Conservation (phyloP, 495 filamentous ascomycete species). For the Aspergillus nidulans region DNA sequence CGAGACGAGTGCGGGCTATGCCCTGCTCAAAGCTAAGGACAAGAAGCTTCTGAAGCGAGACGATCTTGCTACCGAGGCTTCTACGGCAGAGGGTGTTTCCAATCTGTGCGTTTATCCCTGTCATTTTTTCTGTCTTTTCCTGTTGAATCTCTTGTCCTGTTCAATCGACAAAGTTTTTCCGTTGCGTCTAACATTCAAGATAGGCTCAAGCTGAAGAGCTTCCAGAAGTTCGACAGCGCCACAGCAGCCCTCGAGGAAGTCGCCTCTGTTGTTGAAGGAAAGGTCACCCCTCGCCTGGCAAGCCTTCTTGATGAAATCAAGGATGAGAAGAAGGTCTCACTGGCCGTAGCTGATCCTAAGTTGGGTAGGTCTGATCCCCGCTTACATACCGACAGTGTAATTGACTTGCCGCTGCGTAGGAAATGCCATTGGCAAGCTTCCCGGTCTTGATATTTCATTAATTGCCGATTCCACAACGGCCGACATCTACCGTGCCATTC, state of each 20-base stretch:
- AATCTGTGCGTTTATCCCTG: slow-evolving; percentile 63
- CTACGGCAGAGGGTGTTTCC: slow-evolving; percentile 77
- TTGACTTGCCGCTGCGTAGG: slow-evolving; percentile 37
- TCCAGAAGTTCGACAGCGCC: slow-evolving; percentile 93
- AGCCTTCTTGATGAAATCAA: slow-evolving; percentile 83
- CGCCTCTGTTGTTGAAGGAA: slow-evolving; percentile 81
- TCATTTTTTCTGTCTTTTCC: background rate
- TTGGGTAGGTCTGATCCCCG: slow-evolving; percentile 55
- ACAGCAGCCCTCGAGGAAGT: slow-evolving; percentile 82
- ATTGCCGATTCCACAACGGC: slow-evolving; percentile 81
- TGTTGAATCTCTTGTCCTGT: background rate
- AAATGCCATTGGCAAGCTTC: slow-evolving; percentile 87
- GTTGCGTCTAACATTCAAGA: slow-evolving; percentile 25
- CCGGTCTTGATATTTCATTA: slow-evolving; percentile 75
- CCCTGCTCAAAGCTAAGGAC: slow-evolving; percentile 94
- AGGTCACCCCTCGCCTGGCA: slow-evolving; percentile 88
- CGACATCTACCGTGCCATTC: slow-evolving; percentile 90
- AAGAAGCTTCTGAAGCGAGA: slow-evolving; percentile 93
- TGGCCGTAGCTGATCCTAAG: slow-evolving; percentile 94
- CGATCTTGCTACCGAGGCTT: slow-evolving; percentile 66
- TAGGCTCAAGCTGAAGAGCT: slow-evolving; percentile 92
- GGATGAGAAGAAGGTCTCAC: slow-evolving; percentile 93
- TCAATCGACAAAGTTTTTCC: slow-evolving; percentile 15
- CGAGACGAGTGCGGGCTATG: slow-evolving; percentile 95
- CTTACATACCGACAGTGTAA: background rate